Conservation (phyloP, 495 filamentous ascomycete species). For the Immersiella caudata region DNA sequence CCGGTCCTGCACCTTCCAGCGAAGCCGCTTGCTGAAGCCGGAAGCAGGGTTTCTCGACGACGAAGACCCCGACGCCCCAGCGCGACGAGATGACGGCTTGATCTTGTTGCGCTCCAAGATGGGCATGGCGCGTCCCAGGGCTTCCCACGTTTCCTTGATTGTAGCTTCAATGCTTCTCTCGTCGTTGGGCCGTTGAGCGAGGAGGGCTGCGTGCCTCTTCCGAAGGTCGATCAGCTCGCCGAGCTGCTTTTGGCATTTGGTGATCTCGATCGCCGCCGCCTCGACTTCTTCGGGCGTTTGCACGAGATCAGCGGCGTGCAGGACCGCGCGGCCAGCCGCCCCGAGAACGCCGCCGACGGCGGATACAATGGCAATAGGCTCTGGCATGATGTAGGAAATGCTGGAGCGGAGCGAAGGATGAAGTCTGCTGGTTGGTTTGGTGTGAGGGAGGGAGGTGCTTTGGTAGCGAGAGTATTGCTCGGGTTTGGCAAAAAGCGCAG, state of each 20-base stretch:
- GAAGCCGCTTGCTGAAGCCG: background rate
- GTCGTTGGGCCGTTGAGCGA: conserved; percentile 9
- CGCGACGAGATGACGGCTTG: too few species aligned
- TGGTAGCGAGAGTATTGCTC: too few species aligned
- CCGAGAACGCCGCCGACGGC: background rate
- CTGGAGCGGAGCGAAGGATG: too few species aligned
- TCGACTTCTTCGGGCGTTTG: conserved; percentile 13
- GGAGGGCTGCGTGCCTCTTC: conserved; percentile 3
- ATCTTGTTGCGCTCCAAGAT: conserved; percentile 18
- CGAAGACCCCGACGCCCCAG: too few species aligned
- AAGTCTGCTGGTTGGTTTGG: too few species aligned
- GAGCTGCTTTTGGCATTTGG: conserved; percentile 14
- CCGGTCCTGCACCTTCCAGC: conserved; percentile 10
- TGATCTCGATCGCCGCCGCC: background rate
- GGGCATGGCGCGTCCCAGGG: conserved; percentile 2
- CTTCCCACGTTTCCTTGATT: conserved; percentile 15
- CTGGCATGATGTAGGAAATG: too few species aligned
- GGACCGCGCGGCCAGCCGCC: background rate
- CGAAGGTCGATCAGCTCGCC: conserved; percentile 13
- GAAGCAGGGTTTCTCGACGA: too few species aligned
- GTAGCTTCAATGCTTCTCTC: conserved; percentile 14
- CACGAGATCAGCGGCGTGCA: conserved; percentile 9
- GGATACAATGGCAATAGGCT: conserved; percentile 3
- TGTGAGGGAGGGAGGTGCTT: too few species aligned
- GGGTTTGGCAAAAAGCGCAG: too few species aligned